Evolutionary conservation across 768 basidiomycete species (phyloP).

Genomic region (Amanita subjunquillea): DNA sequence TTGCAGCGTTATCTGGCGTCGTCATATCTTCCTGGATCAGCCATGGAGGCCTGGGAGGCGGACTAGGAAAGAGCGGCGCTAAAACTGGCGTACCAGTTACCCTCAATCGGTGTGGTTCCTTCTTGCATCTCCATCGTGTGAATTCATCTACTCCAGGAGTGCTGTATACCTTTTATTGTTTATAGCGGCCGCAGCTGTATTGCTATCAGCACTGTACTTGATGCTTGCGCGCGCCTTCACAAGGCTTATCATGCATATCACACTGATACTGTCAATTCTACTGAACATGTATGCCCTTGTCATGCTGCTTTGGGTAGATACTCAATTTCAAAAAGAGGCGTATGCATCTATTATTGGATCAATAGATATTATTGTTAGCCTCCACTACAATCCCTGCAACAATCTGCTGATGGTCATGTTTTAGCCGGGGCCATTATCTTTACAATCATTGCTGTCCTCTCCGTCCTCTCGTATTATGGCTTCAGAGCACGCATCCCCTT

Average conservation of each 20-base stretch:
- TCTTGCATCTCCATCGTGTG: neutral
- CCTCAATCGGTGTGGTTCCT: constrained; percentile 45
- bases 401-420: neutral
- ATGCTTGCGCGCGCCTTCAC: constrained; percentile 67
- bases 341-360: constrained; percentile 69
- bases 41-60: constrained; percentile 61
- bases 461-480: constrained; percentile 66
- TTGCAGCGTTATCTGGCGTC: constrained; percentile 56
- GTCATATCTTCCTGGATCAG: constrained; percentile 53
- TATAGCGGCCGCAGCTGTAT: constrained; percentile 55
- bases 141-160: constrained; percentile 32
- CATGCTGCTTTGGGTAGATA: neutral
- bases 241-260: constrained; percentile 66
- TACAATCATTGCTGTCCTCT: constrained; percentile 69
- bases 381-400: neutral
- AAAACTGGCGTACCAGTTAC: constrained; percentile 50
- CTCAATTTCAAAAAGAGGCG: constrained; percentile 34
- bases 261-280: constrained; percentile 49
- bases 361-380: constrained; percentile 57
- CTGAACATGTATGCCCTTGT: constrained; percentile 47
- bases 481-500: constrained; percentile 68
- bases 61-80: constrained; percentile 50
- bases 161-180: constrained; percentile 71
- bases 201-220: constrained; percentile 59
- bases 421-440: constrained; percentile 78